Base-by-base conservation (phyloP, 768 basidiomycete genomes). In the Psilocybe azurescens region DNA sequence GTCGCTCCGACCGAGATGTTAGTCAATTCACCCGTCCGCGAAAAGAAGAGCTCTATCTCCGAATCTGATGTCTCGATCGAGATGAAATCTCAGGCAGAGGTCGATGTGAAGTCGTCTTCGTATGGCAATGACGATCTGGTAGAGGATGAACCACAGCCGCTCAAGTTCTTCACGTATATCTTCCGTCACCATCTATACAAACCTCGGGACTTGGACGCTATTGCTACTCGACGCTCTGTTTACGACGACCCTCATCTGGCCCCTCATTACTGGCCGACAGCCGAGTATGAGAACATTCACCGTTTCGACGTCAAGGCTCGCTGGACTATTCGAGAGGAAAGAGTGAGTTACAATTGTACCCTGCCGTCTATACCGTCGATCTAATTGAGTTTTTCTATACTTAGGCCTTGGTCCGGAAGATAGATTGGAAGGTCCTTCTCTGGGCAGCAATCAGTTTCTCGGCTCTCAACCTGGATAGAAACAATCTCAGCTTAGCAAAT, bases 401-500 rank as follows among this genome's bases (percentile, higher is more conserved):
- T 29, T 56, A 86, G 82, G 77, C 75, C 10, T 69, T 86, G 9
- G 68, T 86, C 28, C 75, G 86, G 48, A 88, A 84, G 68, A 80
- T 88, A 4, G 89, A 90, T 73, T 71, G 76, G 56, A 78, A 81
- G 32, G 83, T 91, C 62, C 83, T 86, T 76, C 64, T 85, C 5
- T 87, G 85, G 85, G 84, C 85, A 14, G 30, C 39, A 9, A 49
- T 50, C 20, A 63, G 49, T 29, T 58, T 63, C 36, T 53, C 50
- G 5, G 61, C 56, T 30, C 6, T 87, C 32, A 83, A 86, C 60
- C 64, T 87, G 57, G 87, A 88, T 66, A 75, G 89, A 33, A 78
- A 75, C 50, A 90, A 89, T 68, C 76, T 89, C 41, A 80, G 81
- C 1, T 86, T 86, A 68, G 89, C 89, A 36, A 89, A 89, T 62